phyloP scores from a whole-genome alignment of 1,284 basidiomycete species.

The Heterobasidion occidentale region DNA sequence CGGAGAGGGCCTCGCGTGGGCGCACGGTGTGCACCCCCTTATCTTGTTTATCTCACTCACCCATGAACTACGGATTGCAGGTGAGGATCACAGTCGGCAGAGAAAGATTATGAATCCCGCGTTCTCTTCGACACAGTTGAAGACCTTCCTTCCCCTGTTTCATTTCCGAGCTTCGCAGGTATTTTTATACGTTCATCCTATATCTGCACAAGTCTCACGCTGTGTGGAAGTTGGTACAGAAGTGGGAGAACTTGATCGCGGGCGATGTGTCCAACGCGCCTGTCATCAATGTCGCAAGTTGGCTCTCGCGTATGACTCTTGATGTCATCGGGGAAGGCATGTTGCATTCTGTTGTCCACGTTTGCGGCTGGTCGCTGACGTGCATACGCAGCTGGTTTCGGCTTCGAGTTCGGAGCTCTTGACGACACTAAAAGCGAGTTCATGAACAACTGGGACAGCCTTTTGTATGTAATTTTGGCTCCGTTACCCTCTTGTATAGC shows the following conservation, averaged over 20 bases:
- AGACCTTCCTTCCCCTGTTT: conserved; percentile 13
- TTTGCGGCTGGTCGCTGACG: background rate
- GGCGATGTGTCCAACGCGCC: background rate
- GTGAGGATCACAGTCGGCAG: conserved; percentile 21
- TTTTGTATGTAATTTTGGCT: conserved; percentile 9
- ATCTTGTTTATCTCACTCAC: background rate
- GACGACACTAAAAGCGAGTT: conserved; percentile 10
- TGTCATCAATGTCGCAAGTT: conserved; percentile 7
- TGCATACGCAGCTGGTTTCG: conserved; percentile 14
- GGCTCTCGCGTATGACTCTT: conserved; percentile 13
- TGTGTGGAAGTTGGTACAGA: background rate
- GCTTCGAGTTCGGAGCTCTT: conserved; percentile 14
- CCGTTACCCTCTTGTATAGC: background rate
- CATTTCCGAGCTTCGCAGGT: conserved; percentile 1
- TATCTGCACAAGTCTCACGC: background rate
- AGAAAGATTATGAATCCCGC: conserved; percentile 20
- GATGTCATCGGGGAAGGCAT: conserved; percentile 15
- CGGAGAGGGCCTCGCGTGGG: background rate
- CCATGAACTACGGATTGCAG: background rate
- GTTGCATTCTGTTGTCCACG: background rate
- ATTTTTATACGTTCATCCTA: background rate
- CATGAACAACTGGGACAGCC: conserved; percentile 9
- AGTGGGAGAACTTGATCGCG: conserved; percentile 7
- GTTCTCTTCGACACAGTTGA: conserved; percentile 12
- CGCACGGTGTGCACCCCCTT: background rate